These are phyloP conservation scores for Alternaria arborescens DNA, from an alignment of 2,329 filamentous ascomycete genomes.

Conservation along the genomic window DNA sequence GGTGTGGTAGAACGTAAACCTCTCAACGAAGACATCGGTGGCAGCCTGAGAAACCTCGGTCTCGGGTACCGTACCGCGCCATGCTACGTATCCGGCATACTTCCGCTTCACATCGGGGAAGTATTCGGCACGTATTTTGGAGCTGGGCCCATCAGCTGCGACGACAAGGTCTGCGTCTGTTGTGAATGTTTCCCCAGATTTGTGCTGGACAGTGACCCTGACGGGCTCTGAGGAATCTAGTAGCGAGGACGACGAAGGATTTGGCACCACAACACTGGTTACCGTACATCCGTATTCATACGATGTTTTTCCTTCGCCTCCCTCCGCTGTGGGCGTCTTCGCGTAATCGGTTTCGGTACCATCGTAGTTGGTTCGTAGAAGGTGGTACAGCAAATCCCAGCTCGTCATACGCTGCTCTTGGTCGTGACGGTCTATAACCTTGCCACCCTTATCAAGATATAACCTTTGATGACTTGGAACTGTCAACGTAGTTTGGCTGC, in stretches of 20 bases:
- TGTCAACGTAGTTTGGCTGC: constrained; percentile 25
- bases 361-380: constrained; percentile 38
- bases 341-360: constrained; percentile 32
- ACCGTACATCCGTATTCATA: constrained; percentile 35
- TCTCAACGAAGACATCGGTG: constrained; percentile 26
- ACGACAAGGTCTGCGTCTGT: constrained; percentile 30
- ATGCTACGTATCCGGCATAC: constrained; percentile 41
- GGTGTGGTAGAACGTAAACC: constrained; percentile 31
- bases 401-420: constrained; percentile 39
- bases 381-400: constrained; percentile 40
- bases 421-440: constrained; percentile 29
- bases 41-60: constrained; percentile 22
- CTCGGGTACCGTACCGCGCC: constrained; percentile 39
- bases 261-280: constrained; percentile 16
- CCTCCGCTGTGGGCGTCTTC: constrained; percentile 18
- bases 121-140: constrained; percentile 27
- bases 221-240: constrained; percentile 12
- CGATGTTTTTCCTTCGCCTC: constrained; percentile 18
- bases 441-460: constrained; percentile 32
- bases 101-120: constrained; percentile 26
- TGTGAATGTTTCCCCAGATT: constrained; percentile 12
- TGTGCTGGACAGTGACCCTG: constrained; percentile 19
- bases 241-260: neutral
- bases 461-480: constrained; percentile 30
- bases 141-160: constrained; percentile 38